Percentiles rank a stretch among this genome's conserved stretches.
phyloP scores from a whole-genome alignment of 257 asterid genomes.

The Fraxinus americana region DNA sequence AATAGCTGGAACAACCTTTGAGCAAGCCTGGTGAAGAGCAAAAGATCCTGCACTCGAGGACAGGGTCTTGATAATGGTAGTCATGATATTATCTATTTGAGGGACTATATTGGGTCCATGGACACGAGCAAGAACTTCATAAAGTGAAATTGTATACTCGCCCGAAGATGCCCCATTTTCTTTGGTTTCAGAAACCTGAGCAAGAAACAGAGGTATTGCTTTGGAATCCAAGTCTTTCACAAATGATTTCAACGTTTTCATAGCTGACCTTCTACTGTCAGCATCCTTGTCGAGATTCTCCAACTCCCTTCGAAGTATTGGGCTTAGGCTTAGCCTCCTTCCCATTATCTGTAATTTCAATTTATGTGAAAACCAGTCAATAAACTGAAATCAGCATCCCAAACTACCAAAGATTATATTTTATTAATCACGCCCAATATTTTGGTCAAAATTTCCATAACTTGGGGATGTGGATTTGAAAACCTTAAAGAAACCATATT shows the following conservation, averaged over 20 bases:
- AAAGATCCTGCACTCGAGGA: slow-evolving; percentile 82
- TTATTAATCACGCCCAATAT: not conserved
- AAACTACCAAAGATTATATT: not conserved
- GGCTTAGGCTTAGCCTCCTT: slow-evolving; percentile 76
- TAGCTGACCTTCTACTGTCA: slow-evolving; percentile 85
- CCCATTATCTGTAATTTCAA: slow-evolving; percentile 46
- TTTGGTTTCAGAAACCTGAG: slow-evolving; percentile 86
- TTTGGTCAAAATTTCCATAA: not conserved
- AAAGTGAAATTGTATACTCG: slow-evolving; percentile 83
- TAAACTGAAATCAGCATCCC: not conserved
- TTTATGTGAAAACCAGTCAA: slow-evolving; percentile 7
- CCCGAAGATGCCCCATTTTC: slow-evolving; percentile 67
- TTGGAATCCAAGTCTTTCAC: slow-evolving; percentile 93
- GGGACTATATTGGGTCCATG: slow-evolving; percentile 81
- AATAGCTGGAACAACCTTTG: slow-evolving; percentile 92
- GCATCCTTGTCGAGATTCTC: slow-evolving; percentile 92
- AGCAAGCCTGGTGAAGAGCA: slow-evolving; percentile 96
- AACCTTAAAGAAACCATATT: not conserved
- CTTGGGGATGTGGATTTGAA: not conserved
- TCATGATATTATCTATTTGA: slow-evolving; percentile 82
- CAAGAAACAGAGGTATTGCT: slow-evolving; percentile 90
- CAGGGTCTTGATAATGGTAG: slow-evolving; percentile 72
- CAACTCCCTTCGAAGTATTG: slow-evolving; percentile 68
- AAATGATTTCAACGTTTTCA: slow-evolving; percentile 80
- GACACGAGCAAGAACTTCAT: slow-evolving; percentile 89